Percentiles rank a stretch among this genome's conserved stretches.
Evolutionary conservation across 202 grass and related monocot species (phyloP).

Genomic region (Schoenoplectus triqueter): DNA sequence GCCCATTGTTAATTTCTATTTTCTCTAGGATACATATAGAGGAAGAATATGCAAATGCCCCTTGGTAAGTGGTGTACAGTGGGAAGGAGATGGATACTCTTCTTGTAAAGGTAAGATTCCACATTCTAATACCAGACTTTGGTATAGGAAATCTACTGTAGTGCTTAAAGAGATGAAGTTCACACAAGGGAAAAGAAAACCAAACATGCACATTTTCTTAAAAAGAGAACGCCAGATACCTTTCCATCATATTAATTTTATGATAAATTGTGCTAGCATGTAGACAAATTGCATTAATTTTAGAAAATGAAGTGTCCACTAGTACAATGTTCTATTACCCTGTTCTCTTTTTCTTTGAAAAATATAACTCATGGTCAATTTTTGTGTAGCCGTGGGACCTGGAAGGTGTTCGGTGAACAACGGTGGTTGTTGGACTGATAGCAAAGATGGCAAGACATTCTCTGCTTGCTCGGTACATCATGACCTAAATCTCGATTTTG

Average conservation of each 20-base stretch:
- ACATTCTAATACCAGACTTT: background rate
- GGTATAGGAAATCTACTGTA: background rate
- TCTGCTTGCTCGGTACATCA: slow-evolving; percentile 76
- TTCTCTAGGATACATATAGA: slow-evolving; percentile 80
- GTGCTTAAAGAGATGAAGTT: background rate
- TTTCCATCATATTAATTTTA: background rate
- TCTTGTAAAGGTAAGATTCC: slow-evolving; percentile 58
- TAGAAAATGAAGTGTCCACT: background rate
- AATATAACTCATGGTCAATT: background rate
- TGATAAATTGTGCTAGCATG: background rate
- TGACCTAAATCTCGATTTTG: background rate
- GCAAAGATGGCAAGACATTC: slow-evolving; percentile 52
- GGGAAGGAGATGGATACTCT: slow-evolving; percentile 82
- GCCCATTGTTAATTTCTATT: background rate
- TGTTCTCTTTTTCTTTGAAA: background rate
- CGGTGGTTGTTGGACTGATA: slow-evolving; percentile 80
- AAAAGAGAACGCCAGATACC: background rate
- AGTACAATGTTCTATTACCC: background rate
- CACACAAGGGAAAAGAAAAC: background rate
- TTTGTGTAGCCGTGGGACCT: slow-evolving; percentile 60
- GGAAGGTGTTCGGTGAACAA: slow-evolving; percentile 79
- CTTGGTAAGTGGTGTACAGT: slow-evolving; percentile 61
- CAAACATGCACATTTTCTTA: background rate
- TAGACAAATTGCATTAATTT: background rate
- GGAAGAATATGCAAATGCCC: slow-evolving; percentile 86